Evolutionary conservation across 345 rosid species (phyloP).

Genomic region (Eucalyptus coolabah): DNA sequence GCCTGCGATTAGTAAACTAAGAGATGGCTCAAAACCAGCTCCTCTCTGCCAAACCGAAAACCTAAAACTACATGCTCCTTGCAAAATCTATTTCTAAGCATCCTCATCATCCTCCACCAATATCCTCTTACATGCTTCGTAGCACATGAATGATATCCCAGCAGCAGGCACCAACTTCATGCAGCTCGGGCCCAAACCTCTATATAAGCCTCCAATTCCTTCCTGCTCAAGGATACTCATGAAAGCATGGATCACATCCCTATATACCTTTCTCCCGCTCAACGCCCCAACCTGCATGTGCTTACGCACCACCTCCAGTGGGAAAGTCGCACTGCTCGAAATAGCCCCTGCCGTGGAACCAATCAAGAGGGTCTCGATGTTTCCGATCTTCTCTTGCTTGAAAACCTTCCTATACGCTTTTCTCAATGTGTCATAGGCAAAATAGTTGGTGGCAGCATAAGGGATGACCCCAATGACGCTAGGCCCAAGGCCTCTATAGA

Average conservation of each 20-base stretch:
- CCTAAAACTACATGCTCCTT: background rate
- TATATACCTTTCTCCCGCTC: conserved; percentile 82
- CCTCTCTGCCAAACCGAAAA: background rate
- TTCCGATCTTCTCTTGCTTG: conserved; percentile 82
- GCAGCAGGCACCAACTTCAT: conserved; percentile 97
- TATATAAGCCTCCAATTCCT: conserved; percentile 74
- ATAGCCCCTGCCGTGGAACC: conserved; percentile 87
- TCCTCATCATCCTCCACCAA: conserved; percentile 55
- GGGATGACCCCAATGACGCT: conserved; percentile 96
- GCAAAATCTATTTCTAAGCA: conserved; percentile 3
- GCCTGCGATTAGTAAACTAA: background rate
- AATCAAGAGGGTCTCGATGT: conserved; percentile 76
- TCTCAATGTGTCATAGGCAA: conserved; percentile 73
- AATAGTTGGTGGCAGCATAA: conserved; percentile 87
- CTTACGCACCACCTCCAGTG: conserved; percentile 94
- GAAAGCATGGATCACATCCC: conserved; percentile 73
- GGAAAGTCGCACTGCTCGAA: conserved; percentile 90
- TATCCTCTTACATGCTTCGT: conserved; percentile 88
- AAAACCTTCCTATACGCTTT: conserved; percentile 54
- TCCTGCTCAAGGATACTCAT: conserved; percentile 71
- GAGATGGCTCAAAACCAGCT: background rate
- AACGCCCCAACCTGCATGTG: conserved; percentile 98
- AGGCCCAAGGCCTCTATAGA: conserved; percentile 90
- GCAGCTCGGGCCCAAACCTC: conserved; percentile 93
- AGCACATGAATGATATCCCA: conserved; percentile 98